Base-by-base conservation (phyloP, 805 yeast species). In the Lipomyces japonicus region DNA sequence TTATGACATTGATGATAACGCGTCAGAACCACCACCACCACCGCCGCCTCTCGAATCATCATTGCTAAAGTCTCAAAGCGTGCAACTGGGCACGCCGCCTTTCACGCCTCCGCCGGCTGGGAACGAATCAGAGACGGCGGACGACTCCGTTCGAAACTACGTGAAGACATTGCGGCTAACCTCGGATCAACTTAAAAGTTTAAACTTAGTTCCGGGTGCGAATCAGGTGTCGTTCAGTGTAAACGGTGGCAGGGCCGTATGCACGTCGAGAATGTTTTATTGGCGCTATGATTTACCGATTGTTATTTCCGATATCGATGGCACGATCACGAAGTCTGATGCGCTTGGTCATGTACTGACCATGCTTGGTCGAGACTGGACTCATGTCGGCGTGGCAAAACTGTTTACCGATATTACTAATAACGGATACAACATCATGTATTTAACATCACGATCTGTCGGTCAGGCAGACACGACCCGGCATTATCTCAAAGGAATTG, bases 251-350 rank as follows among this genome's bases (percentile, higher is more conserved):
- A 84, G 80, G 57, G 87, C 97, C 1, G 73, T 81, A 28, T 79
- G 91, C 9, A 73, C 71, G 9, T 81, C 96, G 0, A 80, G 84
- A 58, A 72, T 93, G 46, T 91, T 75, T 63, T 75, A 87, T 36
- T 93, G 98, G 98, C 80, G 81, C 57, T 75, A 82, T 58, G 75
- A 80, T 50, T 82, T 84, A 0, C 97, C 97, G 1, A 85, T 93
- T 37, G 98, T 93, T 4, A 91, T 93, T 23, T 87, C 96, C 6
- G 98, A 93, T 69, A 93, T 93, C 51, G 98, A 93, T 67, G 98
- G 98, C 16, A 93, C 98, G 1, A 93, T 93, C 58, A 93, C 98
- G 16, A 90, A 89, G 68, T 89, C 97, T 0, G 98, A 93, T 71
- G 98, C 98, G 0, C 72, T 93, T 62, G 98, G 98, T 2, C 98